Conservation (phyloP, 345 rosid genomes). For the Draba incana region DNA sequence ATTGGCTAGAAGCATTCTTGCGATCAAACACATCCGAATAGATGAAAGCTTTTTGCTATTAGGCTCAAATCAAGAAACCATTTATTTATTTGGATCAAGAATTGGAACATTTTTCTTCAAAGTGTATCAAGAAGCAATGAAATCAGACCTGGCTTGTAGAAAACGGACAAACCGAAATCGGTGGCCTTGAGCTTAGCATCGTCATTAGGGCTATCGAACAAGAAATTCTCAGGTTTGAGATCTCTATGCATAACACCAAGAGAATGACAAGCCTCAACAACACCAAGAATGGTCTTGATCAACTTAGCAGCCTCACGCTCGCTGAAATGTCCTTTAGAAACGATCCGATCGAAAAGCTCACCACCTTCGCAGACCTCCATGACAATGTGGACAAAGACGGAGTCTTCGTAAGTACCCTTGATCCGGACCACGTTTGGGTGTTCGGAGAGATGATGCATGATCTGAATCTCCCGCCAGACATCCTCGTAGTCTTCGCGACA, state of each 20-base stretch:
- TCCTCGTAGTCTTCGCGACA: constrained; percentile 96
- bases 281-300: constrained; percentile 83
- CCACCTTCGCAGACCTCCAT: constrained; percentile 98
- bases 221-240: constrained; percentile 98
- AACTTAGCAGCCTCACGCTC: constrained; percentile 87
- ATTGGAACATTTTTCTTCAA: constrained; percentile 2
- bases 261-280: constrained; percentile 93
- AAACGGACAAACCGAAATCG: constrained; percentile 89
- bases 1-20: neutral
- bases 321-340: constrained; percentile 89
- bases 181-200: constrained; percentile 90
- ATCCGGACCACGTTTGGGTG: constrained; percentile 82
- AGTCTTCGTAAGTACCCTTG: constrained; percentile 88
- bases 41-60: no score
- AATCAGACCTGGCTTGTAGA: constrained; percentile 87
- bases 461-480: constrained; percentile 97
- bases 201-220: constrained; percentile 70
- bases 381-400: constrained; percentile 88
- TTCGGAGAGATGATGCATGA: constrained; percentile 95
- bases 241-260: constrained; percentile 98
- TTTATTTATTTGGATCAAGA: no score
- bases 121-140: constrained; percentile 11
- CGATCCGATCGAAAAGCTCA: constrained; percentile 93
- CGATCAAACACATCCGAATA: neutral
- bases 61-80: constrained; percentile 3